These are phyloP conservation scores for Hylodesmum podocarpum DNA, from an alignment of 306 rosid genomes.

Conservation along the genomic window DNA sequence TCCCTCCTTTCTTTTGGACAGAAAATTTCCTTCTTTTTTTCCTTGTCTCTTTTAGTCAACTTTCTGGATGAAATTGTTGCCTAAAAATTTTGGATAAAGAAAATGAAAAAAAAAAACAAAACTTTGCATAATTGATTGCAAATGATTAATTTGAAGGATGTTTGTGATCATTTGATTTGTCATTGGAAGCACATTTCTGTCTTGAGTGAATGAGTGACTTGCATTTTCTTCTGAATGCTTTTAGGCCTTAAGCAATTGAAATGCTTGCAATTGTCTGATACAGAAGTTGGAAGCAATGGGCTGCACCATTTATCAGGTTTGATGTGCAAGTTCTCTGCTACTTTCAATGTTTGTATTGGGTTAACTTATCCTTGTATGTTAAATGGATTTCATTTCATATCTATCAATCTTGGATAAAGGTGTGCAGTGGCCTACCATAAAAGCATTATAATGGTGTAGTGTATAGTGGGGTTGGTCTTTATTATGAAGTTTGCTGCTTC, in stretches of 20 bases:
- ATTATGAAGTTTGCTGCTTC: no score
- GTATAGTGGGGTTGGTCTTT: background rate
- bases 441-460: background rate
- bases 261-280: constrained; percentile 93
- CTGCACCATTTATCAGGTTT: constrained; percentile 86
- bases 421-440: background rate
- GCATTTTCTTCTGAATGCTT: constrained; percentile 30
- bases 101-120: constrained; percentile 3
- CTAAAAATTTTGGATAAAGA: background rate
- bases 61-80: constrained; percentile 12
- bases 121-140: background rate
- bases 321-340: constrained; percentile 2
- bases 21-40: no score
- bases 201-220: constrained; percentile 12
- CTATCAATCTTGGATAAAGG: background rate
- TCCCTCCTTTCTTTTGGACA: no score
- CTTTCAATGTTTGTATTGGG: constrained; percentile 1
- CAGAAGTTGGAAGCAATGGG: constrained; percentile 83
- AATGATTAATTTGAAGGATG: constrained; percentile 9
- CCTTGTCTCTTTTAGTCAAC: background rate
- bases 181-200: constrained; percentile 22
- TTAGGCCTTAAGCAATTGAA: constrained; percentile 70
- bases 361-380: background rate
- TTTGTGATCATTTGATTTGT: constrained; percentile 22
- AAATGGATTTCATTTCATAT: background rate